These are phyloP conservation scores for Tillandsia leiboldiana DNA, from an alignment of 176 grass and related monocot genomes.

Conservation along the genomic window DNA sequence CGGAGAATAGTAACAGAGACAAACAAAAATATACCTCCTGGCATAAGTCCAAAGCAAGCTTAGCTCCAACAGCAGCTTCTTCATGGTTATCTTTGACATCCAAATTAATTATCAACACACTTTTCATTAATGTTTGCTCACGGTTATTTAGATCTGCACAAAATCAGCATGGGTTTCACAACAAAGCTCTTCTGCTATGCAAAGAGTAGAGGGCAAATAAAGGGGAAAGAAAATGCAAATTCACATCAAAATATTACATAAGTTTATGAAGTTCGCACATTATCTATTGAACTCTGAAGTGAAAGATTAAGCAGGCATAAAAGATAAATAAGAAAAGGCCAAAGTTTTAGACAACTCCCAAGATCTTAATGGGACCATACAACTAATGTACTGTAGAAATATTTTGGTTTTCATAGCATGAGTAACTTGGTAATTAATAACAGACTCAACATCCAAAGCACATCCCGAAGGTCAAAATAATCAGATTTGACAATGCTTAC, in stretches of 20 bases:
- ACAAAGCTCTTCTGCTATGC: neutral
- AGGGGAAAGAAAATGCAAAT: neutral
- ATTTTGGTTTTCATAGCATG: too few species aligned
- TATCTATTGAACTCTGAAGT: too few species aligned
- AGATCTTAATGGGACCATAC: too few species aligned
- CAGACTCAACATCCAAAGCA: too few species aligned
- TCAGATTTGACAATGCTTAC: too few species aligned
- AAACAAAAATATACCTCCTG: slow-evolving; percentile 50
- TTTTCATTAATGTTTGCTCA: slow-evolving; percentile 55
- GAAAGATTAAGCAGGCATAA: too few species aligned
- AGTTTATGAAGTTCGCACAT: too few species aligned
- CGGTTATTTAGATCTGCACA: slow-evolving; percentile 86
- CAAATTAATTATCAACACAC: slow-evolving; percentile 76
- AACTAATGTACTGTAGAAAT: too few species aligned
- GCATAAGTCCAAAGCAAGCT: slow-evolving; percentile 85
- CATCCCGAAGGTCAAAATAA: too few species aligned
- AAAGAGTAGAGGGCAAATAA: neutral
- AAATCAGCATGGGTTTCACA: neutral
- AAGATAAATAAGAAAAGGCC: too few species aligned
- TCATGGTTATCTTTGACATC: slow-evolving; percentile 99
- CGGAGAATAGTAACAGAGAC: neutral
- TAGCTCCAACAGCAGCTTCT: slow-evolving; percentile 85
- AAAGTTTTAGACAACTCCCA: too few species aligned
- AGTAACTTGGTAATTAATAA: too few species aligned
- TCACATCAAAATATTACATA: neutral